Evolutionary conservation across 176 grass and related monocot species (phyloP), one percentile per base, ranked within the genome.

Genomic region (Phragmites australis): DNA sequence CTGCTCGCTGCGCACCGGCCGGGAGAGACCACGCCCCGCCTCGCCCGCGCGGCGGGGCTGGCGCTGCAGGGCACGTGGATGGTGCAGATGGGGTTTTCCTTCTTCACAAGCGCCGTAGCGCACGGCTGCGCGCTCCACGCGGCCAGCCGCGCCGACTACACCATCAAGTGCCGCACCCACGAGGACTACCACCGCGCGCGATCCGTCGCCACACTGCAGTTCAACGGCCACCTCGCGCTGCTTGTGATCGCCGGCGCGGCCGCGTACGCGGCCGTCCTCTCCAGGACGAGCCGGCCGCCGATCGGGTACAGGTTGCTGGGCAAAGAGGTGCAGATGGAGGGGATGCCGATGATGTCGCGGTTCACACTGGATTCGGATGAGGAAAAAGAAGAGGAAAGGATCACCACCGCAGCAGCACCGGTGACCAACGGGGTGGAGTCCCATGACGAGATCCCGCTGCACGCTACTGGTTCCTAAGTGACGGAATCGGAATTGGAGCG

Each of bases 31-130:
- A 2, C 70, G 16, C 92, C 92, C 0, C 86, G 92, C 52, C 64
- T 94, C 54, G 92, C 90, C 3, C 88, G 90, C 32, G 92, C 96
- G 4, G 92, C 92, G 0, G 96, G 90, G 6, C 78, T 98, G 0
- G 92, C 92, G 18, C 81, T 98, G 65, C 92, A 98, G 46, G 96
- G 96, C 31, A 98, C 96, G 5, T 98, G 96, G 96, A 89, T 98
- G 84, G 57, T 98, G 59, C 96, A 98, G 85, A 98, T 98, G 92
- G 92, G 86, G 0, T 98, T 98, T 77, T 98, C 92, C 70, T 98
- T 98, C 84, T 98, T 98, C 88, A 98, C 88, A 41, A 79, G 30
- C 50, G 81, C 88, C 78, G 75, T 98, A 47, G 90, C 90, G 30
- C 30, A 84, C 19, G 96, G 92, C 2, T 98, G 96, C 78, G 22